Evolutionary conservation across 805 yeast species (phyloP).

Genomic region (Kurtzmaniella cleridarum): DNA sequence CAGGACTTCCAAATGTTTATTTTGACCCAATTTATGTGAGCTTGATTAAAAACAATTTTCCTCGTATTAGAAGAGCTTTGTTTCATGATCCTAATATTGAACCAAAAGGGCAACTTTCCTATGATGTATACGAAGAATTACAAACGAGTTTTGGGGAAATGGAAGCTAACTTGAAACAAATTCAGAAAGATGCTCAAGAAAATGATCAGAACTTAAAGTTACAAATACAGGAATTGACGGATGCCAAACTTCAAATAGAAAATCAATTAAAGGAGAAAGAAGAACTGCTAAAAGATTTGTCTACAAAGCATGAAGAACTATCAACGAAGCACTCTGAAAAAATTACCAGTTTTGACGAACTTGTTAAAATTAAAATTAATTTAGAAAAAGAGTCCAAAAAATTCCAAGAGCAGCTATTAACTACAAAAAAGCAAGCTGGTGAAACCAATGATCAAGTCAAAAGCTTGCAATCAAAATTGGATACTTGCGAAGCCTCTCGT

Average conservation of each 20-base stretch:
- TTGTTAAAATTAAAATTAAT: conserved; percentile 22
- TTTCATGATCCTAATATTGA: conserved; percentile 70
- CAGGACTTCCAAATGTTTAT: conserved; percentile 84
- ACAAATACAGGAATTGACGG: conserved; percentile 8
- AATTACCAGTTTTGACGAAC: conserved; percentile 11
- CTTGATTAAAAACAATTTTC: conserved; percentile 62
- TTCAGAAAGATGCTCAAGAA: conserved; percentile 15
- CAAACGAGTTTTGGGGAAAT: conserved; percentile 31
- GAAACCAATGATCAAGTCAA: conserved; percentile 20
- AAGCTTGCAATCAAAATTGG: conserved; percentile 26
- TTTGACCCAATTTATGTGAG: conserved; percentile 61
- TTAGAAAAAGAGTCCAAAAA: conserved; percentile 24
- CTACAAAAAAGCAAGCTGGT: conserved; percentile 18
- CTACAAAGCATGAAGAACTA: conserved; percentile 15
- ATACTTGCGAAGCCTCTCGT: conserved; percentile 36
- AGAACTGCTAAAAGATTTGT: conserved; percentile 10
- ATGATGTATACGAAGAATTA: conserved; percentile 49
- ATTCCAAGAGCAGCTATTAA: conserved; percentile 26
- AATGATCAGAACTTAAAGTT: conserved; percentile 14
- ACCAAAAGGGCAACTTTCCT: conserved; percentile 62
- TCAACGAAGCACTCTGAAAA: conserved; percentile 12
- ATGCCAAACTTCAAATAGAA: conserved; percentile 12
- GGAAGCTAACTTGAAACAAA: conserved; percentile 16
- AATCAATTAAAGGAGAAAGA: conserved; percentile 7
- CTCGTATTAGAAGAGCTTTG: conserved; percentile 63